Base-by-base conservation (phyloP, 805 yeast genomes). In the Pichia phayaonensis region DNA sequence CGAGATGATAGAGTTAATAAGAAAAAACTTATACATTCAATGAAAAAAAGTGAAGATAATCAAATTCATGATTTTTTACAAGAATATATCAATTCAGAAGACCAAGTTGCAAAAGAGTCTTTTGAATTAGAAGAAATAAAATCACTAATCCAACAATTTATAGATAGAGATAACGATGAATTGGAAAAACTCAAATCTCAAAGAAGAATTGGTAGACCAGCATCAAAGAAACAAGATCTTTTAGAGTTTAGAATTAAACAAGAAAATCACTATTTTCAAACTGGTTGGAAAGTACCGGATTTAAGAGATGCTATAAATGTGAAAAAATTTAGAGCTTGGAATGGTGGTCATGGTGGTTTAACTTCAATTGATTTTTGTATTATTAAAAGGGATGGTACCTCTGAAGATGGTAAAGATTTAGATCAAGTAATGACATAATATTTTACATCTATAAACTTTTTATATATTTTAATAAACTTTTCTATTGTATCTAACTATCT, bases 161-260 rank as follows among this genome's bases (percentile, higher is more conserved):
- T 90, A 15, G 64, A 75, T 16, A 77, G 96, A 64, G 84, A 83
- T 60, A 86, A 84, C 59, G 89, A 79, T 16, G 97, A 90, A 63
- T 64, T 92, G 47, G 76, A 76, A n/a, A 72, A 72, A 47, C 70
- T 87, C 50, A 77, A 75, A 54, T 67, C 64, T 6, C 79, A 75
- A 49, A 79, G 96, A 72, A 79, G 96, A 63, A 81, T 90, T n/a
- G 95, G 95, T 18, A 77, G 98, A 69, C 96, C 99, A 11, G 76
- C 86, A 18, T 68, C 86, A 7, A 78, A 77, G 53, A 80, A 81
- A 61, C 96, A 88, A 60, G 82, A 80, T 56, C 60, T 78, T 22
- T 65, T 90, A 51, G 84, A 86, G 58, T 77, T 76, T 56, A 78
- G 78, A 60, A 73, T 73, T 44, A 80, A 83, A 48, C 69, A 74